A percentile compares a stretch with the other conserved stretches of the same genome.
Conservation (phyloP, 176 grass and related monocot species). For the Thinopyrum elongatum region DNA sequence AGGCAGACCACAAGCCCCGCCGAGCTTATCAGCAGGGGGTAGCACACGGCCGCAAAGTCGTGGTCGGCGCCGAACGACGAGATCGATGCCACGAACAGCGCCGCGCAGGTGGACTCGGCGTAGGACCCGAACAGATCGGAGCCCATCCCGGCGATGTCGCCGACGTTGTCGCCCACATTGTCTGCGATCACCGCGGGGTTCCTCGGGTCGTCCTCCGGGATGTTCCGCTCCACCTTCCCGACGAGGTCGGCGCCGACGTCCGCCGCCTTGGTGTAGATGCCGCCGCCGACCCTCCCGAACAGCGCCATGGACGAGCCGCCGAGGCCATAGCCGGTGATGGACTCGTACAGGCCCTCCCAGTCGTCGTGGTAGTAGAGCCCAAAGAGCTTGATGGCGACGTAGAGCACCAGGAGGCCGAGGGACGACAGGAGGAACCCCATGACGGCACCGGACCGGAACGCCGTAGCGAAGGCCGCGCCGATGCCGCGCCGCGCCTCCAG, state of each 20-base stretch:
- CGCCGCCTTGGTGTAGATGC: conserved; percentile 90
- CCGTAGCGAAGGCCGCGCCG: conserved; percentile 47
- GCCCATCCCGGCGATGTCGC: conserved; percentile 88
- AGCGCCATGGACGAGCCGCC: conserved; percentile 38
- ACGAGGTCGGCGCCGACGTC: conserved; percentile 89
- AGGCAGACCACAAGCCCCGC: conserved; percentile 64
- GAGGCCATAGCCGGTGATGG: conserved; percentile 68
- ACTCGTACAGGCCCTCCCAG: conserved; percentile 69
- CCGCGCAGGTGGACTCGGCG: conserved; percentile 79
- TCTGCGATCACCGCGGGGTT: conserved; percentile 70
- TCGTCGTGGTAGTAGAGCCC: conserved; percentile 69
- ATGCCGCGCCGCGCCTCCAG: conserved; percentile 65
- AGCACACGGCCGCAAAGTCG: conserved; percentile 48
- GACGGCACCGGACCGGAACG: conserved; percentile 70
- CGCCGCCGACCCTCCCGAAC: conserved; percentile 84
- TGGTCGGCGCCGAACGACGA: conserved; percentile 62
- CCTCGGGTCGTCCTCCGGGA: not conserved
- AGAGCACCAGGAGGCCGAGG: conserved; percentile 63
- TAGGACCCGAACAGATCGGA: conserved; percentile 91
- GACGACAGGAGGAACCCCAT: conserved; percentile 83
- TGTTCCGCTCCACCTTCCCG: conserved; percentile 60
- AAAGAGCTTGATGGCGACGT: conserved; percentile 56
- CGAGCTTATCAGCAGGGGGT: conserved; percentile 66
- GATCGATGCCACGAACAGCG: conserved; percentile 71
- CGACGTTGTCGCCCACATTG: conserved; percentile 88